Percentiles rank a stretch among this genome's conserved stretches.
Evolutionary conservation across 1,284 basidiomycete species (phyloP).

Genomic region (Entoloma clypeatum): DNA sequence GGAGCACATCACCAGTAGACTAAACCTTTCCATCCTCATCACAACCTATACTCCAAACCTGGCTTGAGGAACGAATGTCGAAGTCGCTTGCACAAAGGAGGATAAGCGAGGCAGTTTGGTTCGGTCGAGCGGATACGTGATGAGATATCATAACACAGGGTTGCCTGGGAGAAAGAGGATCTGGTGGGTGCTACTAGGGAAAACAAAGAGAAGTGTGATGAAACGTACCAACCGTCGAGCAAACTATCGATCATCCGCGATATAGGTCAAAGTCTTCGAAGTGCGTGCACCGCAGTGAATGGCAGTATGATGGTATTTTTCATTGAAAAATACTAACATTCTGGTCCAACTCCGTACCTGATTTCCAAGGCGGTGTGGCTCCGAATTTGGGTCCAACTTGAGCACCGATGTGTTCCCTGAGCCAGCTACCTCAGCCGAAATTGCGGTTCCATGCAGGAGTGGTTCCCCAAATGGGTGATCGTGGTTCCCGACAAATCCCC

Average conservation of each 20-base stretch:
- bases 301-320: too few relatives aligned
- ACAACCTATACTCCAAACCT: constrained; percentile 4
- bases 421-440: too few relatives aligned
- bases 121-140: constrained; percentile 1
- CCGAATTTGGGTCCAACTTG: too few relatives aligned
- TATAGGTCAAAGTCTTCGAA: constrained; percentile 2
- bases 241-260: not conserved
- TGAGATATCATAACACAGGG: constrained; percentile 1
- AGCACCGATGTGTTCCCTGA: too few relatives aligned
- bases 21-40: constrained; percentile 3
- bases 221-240: not conserved
- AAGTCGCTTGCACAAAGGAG: not conserved
- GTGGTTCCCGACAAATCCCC: too few relatives aligned
- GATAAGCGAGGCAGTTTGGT: not conserved
- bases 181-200: constrained; percentile 1
- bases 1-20: constrained; percentile 4
- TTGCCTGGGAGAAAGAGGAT: constrained; percentile 3
- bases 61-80: constrained; percentile 1
- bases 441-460: too few relatives aligned
- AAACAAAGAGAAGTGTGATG: not conserved
- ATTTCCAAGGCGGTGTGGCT: too few relatives aligned
- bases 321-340: too few relatives aligned
- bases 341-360: too few relatives aligned
- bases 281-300: not conserved
- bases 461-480: too few relatives aligned